Base-by-base conservation (phyloP, 1,284 basidiomycete genomes). In the Cutaneotrichosporon dermatis region DNA sequence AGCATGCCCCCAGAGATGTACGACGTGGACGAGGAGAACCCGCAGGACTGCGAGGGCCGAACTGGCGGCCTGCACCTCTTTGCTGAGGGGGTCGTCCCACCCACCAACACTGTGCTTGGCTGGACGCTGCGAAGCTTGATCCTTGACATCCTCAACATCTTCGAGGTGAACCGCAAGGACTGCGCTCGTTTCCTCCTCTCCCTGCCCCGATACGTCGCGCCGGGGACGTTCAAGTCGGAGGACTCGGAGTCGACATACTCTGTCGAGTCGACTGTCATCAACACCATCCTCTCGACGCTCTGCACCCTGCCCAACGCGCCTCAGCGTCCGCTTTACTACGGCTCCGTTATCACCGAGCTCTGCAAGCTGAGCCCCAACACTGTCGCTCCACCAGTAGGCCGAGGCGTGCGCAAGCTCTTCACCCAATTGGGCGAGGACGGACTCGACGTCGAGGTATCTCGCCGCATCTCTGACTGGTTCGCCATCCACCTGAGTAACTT, bases 401-500 rank as follows among this genome's bases (percentile, higher is more conserved):
- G 96, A 74, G 91, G 89, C 3, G 92, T 98, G 65, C 84, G 96
- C 54, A 89, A 88, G 69, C 76, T 98, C 12, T 99, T 96, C 72
- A 79, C 76, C 11, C 76, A 83, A 11, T 81, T 95, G n/a, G 80
- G 79, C 6, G 71, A 67, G 33, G 88, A 92, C 46, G 89, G 89
- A 1, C 81, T 97, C 41, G 94, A 97, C 66, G 85, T 89, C 4
- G 94, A 96, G 68, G 80, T 90, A 49, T 82, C 88, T 0, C 83
- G 86, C 57, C 82, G 92, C 16, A 89, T 93, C 60, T 85, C 90
- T 0, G 92, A 96, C 66, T 99, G 96, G 96, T 97, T 98, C 70
- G 85, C 91, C 5, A 83, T 90, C 2, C 96, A 99, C 70, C 88
- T 99, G 84, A 93, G 90, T 69, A 99, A 99, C 79, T 99, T 99